Conservation (phyloP, 2,329 filamentous ascomycete species). For the Trichoderma koningii region DNA sequence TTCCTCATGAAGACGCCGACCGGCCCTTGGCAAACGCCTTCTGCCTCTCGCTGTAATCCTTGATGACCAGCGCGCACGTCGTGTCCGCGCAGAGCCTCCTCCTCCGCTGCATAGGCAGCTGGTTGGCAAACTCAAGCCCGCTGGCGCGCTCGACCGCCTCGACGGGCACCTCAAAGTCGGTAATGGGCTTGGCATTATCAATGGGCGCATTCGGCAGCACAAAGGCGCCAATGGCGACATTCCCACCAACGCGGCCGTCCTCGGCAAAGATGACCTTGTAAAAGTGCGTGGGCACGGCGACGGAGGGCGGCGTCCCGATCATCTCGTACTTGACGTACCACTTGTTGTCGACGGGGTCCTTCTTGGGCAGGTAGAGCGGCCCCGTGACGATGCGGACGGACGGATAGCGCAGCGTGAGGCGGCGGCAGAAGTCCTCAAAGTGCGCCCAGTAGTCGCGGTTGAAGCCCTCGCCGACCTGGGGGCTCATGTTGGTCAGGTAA, state of each 20-base stretch:
- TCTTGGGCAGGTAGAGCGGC: constrained; percentile 86
- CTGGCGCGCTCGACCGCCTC: constrained; percentile 91
- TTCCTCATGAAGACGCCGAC: background rate
- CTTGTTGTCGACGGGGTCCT: constrained; percentile 80
- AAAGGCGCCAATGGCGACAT: constrained; percentile 89
- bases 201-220: constrained; percentile 92
- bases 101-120: constrained; percentile 72
- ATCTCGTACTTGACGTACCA: constrained; percentile 97
- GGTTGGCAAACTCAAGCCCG: constrained; percentile 84
- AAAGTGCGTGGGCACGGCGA: constrained; percentile 97
- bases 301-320: constrained; percentile 88
- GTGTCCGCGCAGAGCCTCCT: constrained; percentile 84
- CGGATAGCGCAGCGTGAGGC: constrained; percentile 78
- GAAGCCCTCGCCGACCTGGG: constrained; percentile 96
- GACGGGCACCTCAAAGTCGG: constrained; percentile 91
- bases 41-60: constrained; percentile 69
- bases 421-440: constrained; percentile 93
- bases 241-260: constrained; percentile 68
- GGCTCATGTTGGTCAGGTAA: constrained; percentile 92
- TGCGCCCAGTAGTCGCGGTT: constrained; percentile 99
- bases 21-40: constrained; percentile 55
- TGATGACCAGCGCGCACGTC: constrained; percentile 79
- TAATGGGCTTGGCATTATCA: constrained; percentile 80
- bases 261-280: constrained; percentile 99
- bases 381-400: constrained; percentile 90